A percentile compares a stretch with the other conserved stretches of the same genome.
Conservation (phyloP, 192 early-diverging fungal genomes). For the Lobosporangium transversale region DNA sequence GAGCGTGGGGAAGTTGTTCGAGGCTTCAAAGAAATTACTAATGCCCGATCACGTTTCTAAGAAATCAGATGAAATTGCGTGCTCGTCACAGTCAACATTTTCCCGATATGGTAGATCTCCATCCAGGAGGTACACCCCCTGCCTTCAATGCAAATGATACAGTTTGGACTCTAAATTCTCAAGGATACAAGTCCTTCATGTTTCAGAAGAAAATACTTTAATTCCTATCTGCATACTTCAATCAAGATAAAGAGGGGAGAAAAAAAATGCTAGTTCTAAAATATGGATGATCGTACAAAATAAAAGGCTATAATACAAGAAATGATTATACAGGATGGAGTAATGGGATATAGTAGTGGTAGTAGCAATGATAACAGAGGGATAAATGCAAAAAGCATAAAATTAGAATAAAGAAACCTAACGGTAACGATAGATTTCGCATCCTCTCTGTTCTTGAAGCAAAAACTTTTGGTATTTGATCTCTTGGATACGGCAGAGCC, state of each 20-base stretch:
- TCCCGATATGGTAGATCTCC: neutral
- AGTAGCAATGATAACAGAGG: neutral
- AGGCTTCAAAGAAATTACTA: no score
- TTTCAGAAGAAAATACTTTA: no score
- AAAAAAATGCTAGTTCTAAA: no score
- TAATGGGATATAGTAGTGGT: neutral
- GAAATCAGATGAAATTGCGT: constrained; percentile 1
- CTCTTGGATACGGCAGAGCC: constrained; percentile 48
- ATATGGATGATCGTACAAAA: no score
- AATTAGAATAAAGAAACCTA: constrained; percentile 1
- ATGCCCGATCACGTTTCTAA: no score
- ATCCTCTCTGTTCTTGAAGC: constrained; percentile 27
- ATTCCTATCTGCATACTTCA: no score
- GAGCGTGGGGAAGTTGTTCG: no score
- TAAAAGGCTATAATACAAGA: constrained; percentile 11
- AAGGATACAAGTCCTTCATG: neutral
- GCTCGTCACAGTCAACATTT: neutral
- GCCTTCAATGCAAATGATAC: no score
- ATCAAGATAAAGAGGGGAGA: neutral
- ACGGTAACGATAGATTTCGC: constrained; percentile 47
- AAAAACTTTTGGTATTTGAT: constrained; percentile 53
- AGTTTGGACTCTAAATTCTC: no score
- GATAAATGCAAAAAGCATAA: no score
- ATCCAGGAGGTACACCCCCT: no score
- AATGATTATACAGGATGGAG: neutral